Base-by-base conservation (phyloP, 2,329 filamentous ascomycete genomes). In the Arthrinium puccinioides region DNA sequence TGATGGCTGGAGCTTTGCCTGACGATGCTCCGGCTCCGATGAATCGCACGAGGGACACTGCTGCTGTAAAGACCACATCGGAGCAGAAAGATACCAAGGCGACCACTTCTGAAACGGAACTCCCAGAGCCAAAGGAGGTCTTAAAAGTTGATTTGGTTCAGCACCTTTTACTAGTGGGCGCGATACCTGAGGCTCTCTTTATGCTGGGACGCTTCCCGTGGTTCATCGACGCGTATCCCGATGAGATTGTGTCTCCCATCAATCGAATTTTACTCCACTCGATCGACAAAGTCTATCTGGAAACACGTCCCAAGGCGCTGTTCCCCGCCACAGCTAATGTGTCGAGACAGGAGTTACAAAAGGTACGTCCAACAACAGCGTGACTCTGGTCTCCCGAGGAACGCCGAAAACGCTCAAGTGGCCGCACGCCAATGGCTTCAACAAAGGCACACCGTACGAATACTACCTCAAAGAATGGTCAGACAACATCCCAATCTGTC, bases 391-490 rank as follows among this genome's bases (percentile, higher is more conserved):
- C 24, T 70, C 79, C 36, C 69, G 78, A 19, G 63, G 72, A 4
- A 64, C 75, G n/a, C 78, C 77, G 48, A 84, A 83, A 52, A 71
- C 77, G 13, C 68, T 92, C 45, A 77, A 85, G 43, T 96, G 90
- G 90, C 84, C 88, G 5, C 82, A 84, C 50, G 78, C 87, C 5
- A 89, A 95, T 45, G 86, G 92, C 52, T 79, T 78, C 19, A 81
- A 80, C 38, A 86, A 88, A 48, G 81, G 82, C 15, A 72, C 74
- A n/a, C 76, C 84, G 36, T 97, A 96, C 57, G 79, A 84, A 23
- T 97, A 94, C 56, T 98, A 98, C 60, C 96, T 92, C 81, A 88
- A 95, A 41, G 92, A 97, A 49, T 98, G 92, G 92, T 74, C 81
- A 3, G 90, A 97, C 60, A 94, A 92, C 45, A 73, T 98, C 31